Base-by-base conservation (phyloP, 164 flowering plant genomes). In the Vitis cinerea region DNA sequence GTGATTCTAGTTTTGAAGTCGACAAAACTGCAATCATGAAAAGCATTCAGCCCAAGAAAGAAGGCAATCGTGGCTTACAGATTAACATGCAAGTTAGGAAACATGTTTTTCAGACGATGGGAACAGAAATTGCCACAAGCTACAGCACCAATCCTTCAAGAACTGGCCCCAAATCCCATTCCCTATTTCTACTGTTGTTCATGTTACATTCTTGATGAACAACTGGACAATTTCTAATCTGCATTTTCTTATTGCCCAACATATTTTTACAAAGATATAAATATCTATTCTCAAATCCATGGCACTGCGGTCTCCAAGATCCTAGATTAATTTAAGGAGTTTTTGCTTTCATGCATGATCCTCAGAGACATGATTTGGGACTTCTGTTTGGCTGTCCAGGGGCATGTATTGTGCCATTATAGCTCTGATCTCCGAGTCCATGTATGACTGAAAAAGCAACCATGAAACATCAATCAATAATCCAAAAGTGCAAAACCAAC, bases 371-470 rank as follows among this genome's bases (percentile, higher is more conserved):
- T 87, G 91, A 68, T 85, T 87, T 59, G 85, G 90, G 19, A 86
- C 80, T 72, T 85, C 95, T 5, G 73, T 66, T 80, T 90, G 92
- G 74, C 83, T 88, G 79, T 90, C 95, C 64, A 90, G 80, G 50
- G 95, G 95, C 95, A 90, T 90, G 81, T 88, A 90, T 71, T 90
- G 95, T 27, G 92, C 88, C 95, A 90, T 88, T 50, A 90, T 90
- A 44, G 92, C 88, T 80, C 95, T 84, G 66, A 90, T 90, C 79
- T 90, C 96, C 1, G 91, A 88, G 74, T 90, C 91, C 96, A 88
- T 84, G 77, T 84, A 82, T 51, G 75, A 73, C 87, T 84, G 87
- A 65, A 75, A 65, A 57, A 8, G 59, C 15, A 61, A 66, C 59
- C 29, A 19, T 19, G 19, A 14, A 69, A 23, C 23, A 27, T 6